A percentile compares a stretch with the other conserved stretches of the same genome.
Evolutionary conservation across 495 filamentous ascomycete species (phyloP).

Genomic region (Halenospora varia): DNA sequence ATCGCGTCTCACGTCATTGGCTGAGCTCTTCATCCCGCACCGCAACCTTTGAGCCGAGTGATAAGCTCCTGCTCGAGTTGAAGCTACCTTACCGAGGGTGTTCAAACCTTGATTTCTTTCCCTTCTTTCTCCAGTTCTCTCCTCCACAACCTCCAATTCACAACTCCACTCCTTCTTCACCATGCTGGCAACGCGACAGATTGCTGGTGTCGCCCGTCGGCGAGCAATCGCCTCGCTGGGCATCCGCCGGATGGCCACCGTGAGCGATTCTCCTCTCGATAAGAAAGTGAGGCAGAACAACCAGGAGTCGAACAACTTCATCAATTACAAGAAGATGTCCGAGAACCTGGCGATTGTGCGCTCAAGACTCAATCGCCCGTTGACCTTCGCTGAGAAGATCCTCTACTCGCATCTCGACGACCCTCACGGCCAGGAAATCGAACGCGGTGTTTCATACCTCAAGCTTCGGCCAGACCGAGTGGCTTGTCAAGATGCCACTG

Average conservation of each 20-base stretch:
- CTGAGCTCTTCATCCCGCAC: too few relatives aligned
- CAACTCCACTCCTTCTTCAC: constrained; percentile 31
- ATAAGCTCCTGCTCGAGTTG: too few relatives aligned
- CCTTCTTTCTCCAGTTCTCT: too few relatives aligned
- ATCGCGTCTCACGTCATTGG: too few relatives aligned
- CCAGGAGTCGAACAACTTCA: constrained; percentile 53
- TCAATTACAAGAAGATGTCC: constrained; percentile 88
- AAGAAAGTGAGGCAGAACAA: constrained; percentile 55
- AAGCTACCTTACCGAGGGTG: too few relatives aligned
- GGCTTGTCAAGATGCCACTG: constrained; percentile 98
- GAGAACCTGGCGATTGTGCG: constrained; percentile 94
- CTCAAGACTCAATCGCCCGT: constrained; percentile 79
- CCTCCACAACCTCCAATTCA: too few relatives aligned
- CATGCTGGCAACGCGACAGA: constrained; percentile 54
- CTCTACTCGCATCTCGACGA: constrained; percentile 98
- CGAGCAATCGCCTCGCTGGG: constrained; percentile 43
- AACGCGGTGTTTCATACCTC: constrained; percentile 93
- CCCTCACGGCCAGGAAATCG: constrained; percentile 90
- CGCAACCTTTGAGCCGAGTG: too few relatives aligned
- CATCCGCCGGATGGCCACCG: constrained; percentile 51
- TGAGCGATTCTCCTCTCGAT: constrained; percentile 48
- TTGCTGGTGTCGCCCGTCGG: constrained; percentile 47
- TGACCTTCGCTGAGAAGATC: constrained; percentile 97
- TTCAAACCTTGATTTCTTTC: too few relatives aligned
- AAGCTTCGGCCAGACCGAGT: constrained; percentile 96